These are phyloP conservation scores for Verticillium longisporum DNA, from an alignment of 2,329 filamentous ascomycete species.

Conservation along the genomic window DNA sequence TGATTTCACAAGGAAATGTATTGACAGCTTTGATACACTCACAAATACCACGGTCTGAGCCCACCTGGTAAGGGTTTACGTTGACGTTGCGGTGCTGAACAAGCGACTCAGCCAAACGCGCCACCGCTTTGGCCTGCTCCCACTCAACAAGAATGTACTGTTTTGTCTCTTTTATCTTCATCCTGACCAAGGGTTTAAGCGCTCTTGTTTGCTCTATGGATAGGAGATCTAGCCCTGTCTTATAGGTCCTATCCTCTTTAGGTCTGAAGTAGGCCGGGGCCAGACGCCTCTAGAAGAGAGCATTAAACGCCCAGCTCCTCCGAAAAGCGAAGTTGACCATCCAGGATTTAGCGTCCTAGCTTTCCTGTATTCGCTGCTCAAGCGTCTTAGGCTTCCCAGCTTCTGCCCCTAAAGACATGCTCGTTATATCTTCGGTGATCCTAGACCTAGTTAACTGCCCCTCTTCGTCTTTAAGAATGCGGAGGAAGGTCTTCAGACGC, in stretches of 20 bases:
- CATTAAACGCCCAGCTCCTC: constrained; percentile 30
- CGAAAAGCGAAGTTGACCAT: constrained; percentile 27
- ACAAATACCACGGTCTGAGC: no score
- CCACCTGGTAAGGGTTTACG: no score
- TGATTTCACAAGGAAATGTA: no score
- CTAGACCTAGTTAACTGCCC: constrained; percentile 4
- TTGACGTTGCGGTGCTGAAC: no score
- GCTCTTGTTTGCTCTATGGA: constrained; percentile 10
- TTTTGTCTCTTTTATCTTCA: no score
- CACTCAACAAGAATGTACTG: no score
- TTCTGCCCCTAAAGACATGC: not conserved
- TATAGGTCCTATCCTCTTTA: constrained; percentile 11
- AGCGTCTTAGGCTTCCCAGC: not conserved
- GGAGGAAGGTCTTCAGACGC: constrained; percentile 24
- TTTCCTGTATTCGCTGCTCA: constrained; percentile 21
- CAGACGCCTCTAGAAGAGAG: constrained; percentile 28
- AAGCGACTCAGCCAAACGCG: no score
- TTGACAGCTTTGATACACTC: no score
- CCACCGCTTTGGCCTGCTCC: no score
- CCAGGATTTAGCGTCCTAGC: constrained; percentile 25
- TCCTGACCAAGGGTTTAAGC: constrained; percentile 17
- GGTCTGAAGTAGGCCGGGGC: constrained; percentile 25
- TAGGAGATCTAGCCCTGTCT: constrained; percentile 15
- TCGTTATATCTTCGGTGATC: not conserved
- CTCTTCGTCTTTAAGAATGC: constrained; percentile 23